phyloP scores from a whole-genome alignment of 106 monocot species.

The Narthecium ossifragum region DNA sequence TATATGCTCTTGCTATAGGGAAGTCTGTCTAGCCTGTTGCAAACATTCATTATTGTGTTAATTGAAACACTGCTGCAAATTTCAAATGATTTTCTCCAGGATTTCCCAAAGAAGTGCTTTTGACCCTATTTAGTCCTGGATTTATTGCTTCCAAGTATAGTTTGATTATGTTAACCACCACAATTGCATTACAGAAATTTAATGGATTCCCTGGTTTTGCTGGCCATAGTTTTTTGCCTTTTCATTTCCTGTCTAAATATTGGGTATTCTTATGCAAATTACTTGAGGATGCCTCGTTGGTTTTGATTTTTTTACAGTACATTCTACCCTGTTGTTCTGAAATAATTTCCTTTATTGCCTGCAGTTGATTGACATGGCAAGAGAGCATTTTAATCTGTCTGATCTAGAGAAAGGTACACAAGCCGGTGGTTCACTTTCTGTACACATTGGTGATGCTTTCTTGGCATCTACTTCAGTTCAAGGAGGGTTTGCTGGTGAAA shows the following conservation, averaged over 20 bases:
- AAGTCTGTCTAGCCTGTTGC: too few species aligned
- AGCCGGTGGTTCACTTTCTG: slow-evolving; percentile 65
- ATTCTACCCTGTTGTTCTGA: background rate
- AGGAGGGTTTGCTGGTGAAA: slow-evolving; percentile 90
- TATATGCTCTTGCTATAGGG: too few species aligned
- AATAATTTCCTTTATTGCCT: background rate
- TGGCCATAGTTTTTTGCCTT: background rate
- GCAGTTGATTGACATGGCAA: slow-evolving; percentile 79
- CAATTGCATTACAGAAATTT: background rate
- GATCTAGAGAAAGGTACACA: slow-evolving; percentile 46
- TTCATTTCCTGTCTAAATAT: background rate
- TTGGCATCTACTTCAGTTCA: slow-evolving; percentile 48
- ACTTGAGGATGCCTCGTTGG: too few species aligned
- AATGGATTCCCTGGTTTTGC: background rate
- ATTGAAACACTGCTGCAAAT: too few species aligned
- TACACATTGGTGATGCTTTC: slow-evolving; percentile 80
- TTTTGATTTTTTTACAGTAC: background rate
- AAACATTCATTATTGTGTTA: too few species aligned
- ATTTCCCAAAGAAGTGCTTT: too few species aligned
- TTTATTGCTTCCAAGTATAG: too few species aligned
- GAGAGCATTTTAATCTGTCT: slow-evolving; percentile 73
- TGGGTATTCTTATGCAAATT: too few species aligned
- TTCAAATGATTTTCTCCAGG: too few species aligned
- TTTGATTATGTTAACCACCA: too few species aligned
- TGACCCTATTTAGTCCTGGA: too few species aligned